phyloP scores from a whole-genome alignment of 2,329 filamentous ascomycete genomes.

The Furcasterigmium furcatum region DNA sequence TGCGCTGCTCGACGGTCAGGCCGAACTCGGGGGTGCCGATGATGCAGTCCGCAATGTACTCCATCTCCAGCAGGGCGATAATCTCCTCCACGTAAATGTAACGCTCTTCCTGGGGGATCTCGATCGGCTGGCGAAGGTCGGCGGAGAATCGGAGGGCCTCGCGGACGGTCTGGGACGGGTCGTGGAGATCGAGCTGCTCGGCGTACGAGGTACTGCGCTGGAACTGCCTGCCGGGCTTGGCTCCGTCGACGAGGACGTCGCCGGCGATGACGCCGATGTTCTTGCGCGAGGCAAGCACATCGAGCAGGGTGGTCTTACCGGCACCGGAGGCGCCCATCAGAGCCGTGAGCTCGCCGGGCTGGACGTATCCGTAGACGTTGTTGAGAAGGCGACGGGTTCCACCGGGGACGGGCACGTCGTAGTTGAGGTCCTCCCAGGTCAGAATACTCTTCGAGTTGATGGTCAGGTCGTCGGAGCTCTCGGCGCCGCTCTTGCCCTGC shows the following conservation, averaged over 20 bases:
- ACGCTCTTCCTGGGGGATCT: constrained; percentile 51
- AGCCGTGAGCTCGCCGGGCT: constrained; percentile 73
- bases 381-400: constrained; percentile 54
- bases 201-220: constrained; percentile 61
- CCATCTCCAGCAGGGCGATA: constrained; percentile 56
- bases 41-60: constrained; percentile 55
- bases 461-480: constrained; percentile 46
- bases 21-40: constrained; percentile 65
- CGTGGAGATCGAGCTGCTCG: constrained; percentile 61
- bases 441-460: constrained; percentile 65
- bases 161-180: constrained; percentile 59
- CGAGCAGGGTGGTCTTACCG: constrained; percentile 81
- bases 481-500: constrained; percentile 40
- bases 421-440: constrained; percentile 84
- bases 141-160: constrained; percentile 63
- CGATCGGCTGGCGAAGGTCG: constrained; percentile 53
- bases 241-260: constrained; percentile 54
- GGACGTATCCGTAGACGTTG: constrained; percentile 64
- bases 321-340: constrained; percentile 84
- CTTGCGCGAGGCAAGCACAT: constrained; percentile 65
- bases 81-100: constrained; percentile 60
- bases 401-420: constrained; percentile 62
- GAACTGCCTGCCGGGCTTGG: constrained; percentile 55
- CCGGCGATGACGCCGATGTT: constrained; percentile 59
- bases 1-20: constrained; percentile 62